Percentiles rank a stretch among this genome's conserved stretches.
These are phyloP conservation scores for Saccharata proteae DNA, from an alignment of 2,329 filamentous ascomycete species.

Conservation along the genomic window DNA sequence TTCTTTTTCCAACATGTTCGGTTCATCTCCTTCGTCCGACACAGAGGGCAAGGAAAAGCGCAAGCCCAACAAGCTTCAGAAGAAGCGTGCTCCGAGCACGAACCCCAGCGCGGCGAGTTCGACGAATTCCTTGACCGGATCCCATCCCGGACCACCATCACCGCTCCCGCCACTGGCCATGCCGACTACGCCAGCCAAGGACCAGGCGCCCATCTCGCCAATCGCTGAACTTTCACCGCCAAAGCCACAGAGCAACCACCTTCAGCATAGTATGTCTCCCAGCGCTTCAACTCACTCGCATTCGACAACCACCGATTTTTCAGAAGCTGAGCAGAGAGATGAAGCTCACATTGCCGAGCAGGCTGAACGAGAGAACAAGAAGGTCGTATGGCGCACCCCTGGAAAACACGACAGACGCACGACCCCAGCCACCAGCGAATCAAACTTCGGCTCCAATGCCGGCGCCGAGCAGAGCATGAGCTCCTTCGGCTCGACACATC, in stretches of 20 bases:
- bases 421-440: conserved; percentile 20
- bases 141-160: conserved; percentile 14
- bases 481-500: conserved; percentile 18
- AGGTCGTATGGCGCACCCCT: conserved; percentile 63
- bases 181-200: conserved; percentile 16
- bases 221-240: conserved; percentile 7
- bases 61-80: conserved; percentile 81
- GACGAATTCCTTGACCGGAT: conserved; percentile 46
- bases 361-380: conserved; percentile 38
- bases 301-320: conserved; percentile 59
- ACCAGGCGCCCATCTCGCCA: conserved; percentile 11
- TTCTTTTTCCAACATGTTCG: conserved; percentile 17
- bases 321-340: conserved; percentile 64
- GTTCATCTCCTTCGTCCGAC: conserved; percentile 50
- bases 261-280: conserved; percentile 54
- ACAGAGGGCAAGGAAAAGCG: conserved; percentile 47
- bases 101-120: conserved; percentile 89
- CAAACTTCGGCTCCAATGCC: conserved; percentile 23
- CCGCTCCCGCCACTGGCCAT: conserved; percentile 19
- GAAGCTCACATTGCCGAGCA: conserved; percentile 33
- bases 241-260: conserved; percentile 8
- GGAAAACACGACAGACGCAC: conserved; percentile 20
- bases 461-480: conserved; percentile 28
- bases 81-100: conserved; percentile 69
- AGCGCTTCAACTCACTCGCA: conserved; percentile 64